Conservation (phyloP, 805 yeast species). For the Barnettozyma sp. region DNA sequence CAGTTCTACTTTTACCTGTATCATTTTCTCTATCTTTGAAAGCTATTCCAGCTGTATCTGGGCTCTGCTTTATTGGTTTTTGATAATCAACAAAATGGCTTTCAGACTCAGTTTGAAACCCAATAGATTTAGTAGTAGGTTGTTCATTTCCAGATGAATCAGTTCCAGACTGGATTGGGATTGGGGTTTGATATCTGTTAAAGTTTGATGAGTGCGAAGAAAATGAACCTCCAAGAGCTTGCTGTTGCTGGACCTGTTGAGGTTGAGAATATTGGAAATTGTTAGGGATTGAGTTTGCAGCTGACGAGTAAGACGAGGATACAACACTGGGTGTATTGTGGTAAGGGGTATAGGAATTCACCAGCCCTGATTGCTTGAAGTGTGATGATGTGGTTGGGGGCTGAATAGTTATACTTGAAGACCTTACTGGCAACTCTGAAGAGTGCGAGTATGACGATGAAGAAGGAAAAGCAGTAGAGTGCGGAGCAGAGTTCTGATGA, state of each 20-base stretch:
- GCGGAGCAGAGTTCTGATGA: background rate
- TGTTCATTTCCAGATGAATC: conserved; percentile 10
- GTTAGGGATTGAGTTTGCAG: conserved; percentile 23
- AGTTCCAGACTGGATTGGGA: background rate
- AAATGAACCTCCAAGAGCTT: conserved; percentile 12
- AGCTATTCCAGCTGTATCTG: background rate
- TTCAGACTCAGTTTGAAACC: conserved; percentile 3
- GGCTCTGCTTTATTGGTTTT: conserved; percentile 12
- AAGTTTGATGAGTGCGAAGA: conserved; percentile 6
- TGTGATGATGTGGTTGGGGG: conserved; percentile 26
- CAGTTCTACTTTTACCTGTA: background rate
- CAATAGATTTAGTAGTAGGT: conserved; percentile 9
- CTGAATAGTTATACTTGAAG: conserved; percentile 23
- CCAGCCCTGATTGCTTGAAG: conserved; percentile 21
- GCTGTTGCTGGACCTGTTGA: conserved; percentile 15
- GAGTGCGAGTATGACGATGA: conserved; percentile 1
- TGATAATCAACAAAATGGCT: conserved; percentile 13
- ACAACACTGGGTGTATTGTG: conserved; percentile 45
- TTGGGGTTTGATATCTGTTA: conserved; percentile 1
- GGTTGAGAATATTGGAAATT: conserved; percentile 10
- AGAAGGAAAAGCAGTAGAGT: background rate
- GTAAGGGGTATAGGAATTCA: conserved; percentile 28
- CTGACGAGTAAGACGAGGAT: conserved; percentile 38
- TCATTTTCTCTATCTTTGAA: background rate
- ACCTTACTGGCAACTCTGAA: conserved; percentile 9